These are phyloP conservation scores for Colletotrichum gloeosporioides DNA, from an alignment of 2,329 filamentous ascomycete genomes.

Conservation along the genomic window DNA sequence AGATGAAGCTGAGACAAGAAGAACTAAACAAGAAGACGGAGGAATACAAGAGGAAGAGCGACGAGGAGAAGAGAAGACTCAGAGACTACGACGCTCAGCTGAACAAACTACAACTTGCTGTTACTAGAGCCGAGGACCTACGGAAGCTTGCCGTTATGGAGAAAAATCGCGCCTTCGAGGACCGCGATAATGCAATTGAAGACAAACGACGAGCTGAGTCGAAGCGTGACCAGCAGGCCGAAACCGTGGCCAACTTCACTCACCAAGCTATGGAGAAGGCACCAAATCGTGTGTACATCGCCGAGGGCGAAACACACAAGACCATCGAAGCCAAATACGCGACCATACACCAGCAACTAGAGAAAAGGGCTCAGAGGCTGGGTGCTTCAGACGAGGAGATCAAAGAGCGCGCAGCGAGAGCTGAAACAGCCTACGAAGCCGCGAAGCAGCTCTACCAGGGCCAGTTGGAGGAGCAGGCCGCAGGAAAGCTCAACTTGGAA, in stretches of 20 bases:
- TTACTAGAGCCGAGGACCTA: constrained; percentile 51
- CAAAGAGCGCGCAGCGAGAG: constrained; percentile 49
- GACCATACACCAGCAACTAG: constrained; percentile 63
- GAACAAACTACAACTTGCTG: constrained; percentile 61
- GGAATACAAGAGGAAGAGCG: constrained; percentile 40
- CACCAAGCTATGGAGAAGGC: constrained; percentile 59
- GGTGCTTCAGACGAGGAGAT: constrained; percentile 73
- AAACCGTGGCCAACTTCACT: constrained; percentile 58
- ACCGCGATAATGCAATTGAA: constrained; percentile 51
- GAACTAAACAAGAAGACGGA: constrained; percentile 51
- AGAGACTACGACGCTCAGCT: constrained; percentile 37
- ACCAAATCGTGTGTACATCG: constrained; percentile 63
- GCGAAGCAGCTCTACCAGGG: constrained; percentile 44
- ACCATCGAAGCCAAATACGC: constrained; percentile 61
- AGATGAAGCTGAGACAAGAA: constrained; percentile 52
- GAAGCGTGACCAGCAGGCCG: constrained; percentile 52
- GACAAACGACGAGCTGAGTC: constrained; percentile 50
- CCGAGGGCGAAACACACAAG: constrained; percentile 65
- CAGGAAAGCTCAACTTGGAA: constrained; percentile 64
- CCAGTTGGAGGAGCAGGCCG: constrained; percentile 45
- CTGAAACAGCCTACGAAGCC: constrained; percentile 43
- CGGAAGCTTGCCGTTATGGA: constrained; percentile 60
- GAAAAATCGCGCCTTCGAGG: constrained; percentile 66
- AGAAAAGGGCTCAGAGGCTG: constrained; percentile 58
- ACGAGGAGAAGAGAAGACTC: constrained; percentile 40